Percentiles rank a stretch among this genome's conserved stretches.
phyloP scores from a whole-genome alignment of 306 rosid species.

The Leucaena leucocephala region DNA sequence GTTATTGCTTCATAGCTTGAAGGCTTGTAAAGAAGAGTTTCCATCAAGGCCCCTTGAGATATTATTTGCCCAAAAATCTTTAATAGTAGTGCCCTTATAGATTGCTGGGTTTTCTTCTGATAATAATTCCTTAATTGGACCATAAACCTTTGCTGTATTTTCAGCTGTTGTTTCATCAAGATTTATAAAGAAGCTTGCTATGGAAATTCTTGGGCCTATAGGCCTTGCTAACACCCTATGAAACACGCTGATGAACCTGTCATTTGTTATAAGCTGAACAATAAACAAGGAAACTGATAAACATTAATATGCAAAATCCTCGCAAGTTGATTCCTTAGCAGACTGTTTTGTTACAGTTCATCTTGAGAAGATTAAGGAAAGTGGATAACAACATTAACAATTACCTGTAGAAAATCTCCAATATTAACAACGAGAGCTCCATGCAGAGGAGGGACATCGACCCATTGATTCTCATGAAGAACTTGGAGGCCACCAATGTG shows the following conservation, averaged over 20 bases:
- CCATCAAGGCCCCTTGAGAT: constrained; percentile 30
- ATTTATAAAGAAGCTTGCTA: constrained; percentile 46
- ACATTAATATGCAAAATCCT: not conserved
- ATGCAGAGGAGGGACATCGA: constrained; percentile 41
- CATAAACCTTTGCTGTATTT: constrained; percentile 35
- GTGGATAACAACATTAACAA: not conserved
- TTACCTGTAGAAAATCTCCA: constrained; percentile 54
- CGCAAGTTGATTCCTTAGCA: not conserved
- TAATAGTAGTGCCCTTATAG: constrained; percentile 30
- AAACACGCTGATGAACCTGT: constrained; percentile 42
- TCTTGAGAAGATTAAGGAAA: not conserved
- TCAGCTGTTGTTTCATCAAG: not conserved
- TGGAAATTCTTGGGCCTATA: constrained; percentile 46
- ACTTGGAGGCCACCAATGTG: constrained; percentile 58
- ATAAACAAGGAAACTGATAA: constrained; percentile 3
- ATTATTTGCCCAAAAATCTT: constrained; percentile 10
- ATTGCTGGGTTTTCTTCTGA: constrained; percentile 54
- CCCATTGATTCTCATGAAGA: constrained; percentile 45
- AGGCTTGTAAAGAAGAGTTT: constrained; percentile 1
- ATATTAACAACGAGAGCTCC: constrained; percentile 56
- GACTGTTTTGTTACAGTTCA: not conserved
- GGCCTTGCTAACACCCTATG: constrained; percentile 40
- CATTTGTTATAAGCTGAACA: constrained; percentile 48
- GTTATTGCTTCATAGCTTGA: not conserved
- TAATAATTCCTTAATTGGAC: constrained; percentile 60